These are phyloP conservation scores for Calonectria hongkongensis DNA, from an alignment of 2,329 filamentous ascomycete species.

Conservation along the genomic window DNA sequence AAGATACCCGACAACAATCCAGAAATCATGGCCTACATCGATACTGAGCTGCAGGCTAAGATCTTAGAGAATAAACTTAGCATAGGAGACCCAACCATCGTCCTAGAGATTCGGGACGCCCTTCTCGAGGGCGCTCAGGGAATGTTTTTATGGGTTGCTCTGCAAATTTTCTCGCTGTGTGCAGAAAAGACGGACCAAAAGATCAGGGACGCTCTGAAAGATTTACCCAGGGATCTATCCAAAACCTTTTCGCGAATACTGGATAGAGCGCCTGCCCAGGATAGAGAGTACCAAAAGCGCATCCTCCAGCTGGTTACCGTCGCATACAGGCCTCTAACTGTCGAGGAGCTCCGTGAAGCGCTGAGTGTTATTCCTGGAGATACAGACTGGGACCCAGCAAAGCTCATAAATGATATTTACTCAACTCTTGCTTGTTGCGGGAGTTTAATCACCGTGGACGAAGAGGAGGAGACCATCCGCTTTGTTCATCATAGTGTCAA, in stretches of 20 bases:
- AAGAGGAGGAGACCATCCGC: slow-evolving; percentile 57
- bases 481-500: slow-evolving; percentile 61
- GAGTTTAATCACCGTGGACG: slow-evolving; percentile 59
- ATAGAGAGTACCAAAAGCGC: slow-evolving; percentile 47
- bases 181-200: slow-evolving; percentile 58
- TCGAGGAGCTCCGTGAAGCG: slow-evolving; percentile 61
- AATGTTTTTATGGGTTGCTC: slow-evolving; percentile 63
- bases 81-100: slow-evolving; percentile 42
- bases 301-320: slow-evolving; percentile 58
- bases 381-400: slow-evolving; percentile 48
- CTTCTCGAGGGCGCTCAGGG: slow-evolving; percentile 56
- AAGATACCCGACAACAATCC: slow-evolving; percentile 50
- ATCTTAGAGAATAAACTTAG: slow-evolving; percentile 35
- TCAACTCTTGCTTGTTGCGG: slow-evolving; percentile 56
- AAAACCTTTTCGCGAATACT: slow-evolving; percentile 59
- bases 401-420: slow-evolving; percentile 52
- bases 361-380: slow-evolving; percentile 60
- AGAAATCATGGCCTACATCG: slow-evolving; percentile 51
- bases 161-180: slow-evolving; percentile 61
- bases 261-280: slow-evolving; percentile 39
- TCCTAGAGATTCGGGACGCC: slow-evolving; percentile 47
- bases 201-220: slow-evolving; percentile 57
- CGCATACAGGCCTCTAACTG: slow-evolving; percentile 56
- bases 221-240: slow-evolving; percentile 57
- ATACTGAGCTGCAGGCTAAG: slow-evolving; percentile 36